Conservation (phyloP, 768 basidiomycete species). For the Fomitopsis pulvina region DNA sequence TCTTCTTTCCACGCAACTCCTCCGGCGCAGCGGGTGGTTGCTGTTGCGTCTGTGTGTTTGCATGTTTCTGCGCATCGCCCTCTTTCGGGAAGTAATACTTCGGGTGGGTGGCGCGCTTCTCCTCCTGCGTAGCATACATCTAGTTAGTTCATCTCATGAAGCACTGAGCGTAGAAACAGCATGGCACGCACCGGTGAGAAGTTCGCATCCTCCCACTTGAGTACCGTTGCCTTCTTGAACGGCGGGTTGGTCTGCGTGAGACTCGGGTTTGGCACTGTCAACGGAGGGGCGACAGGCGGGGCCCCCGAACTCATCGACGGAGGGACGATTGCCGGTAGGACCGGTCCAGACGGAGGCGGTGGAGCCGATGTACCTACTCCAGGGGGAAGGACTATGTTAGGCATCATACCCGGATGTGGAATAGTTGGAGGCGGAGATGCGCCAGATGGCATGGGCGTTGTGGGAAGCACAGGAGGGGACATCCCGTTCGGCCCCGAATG, state of each 20-base stretch:
- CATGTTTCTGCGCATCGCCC: slow-evolving; percentile 24
- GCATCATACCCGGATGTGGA: slow-evolving; percentile 31
- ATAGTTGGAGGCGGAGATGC: slow-evolving; percentile 16
- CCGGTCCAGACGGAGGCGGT: slow-evolving; percentile 21
- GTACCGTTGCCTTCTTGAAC: slow-evolving; percentile 68
- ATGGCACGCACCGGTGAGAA: slow-evolving; percentile 60
- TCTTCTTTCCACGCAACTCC: slow-evolving; percentile 73
- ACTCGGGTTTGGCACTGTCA: slow-evolving; percentile 48
- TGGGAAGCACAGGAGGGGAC: slow-evolving; percentile 16
- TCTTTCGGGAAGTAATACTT: slow-evolving; percentile 55
- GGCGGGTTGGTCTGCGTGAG: slow-evolving; percentile 61
- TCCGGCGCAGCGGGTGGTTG: slow-evolving; percentile 29
- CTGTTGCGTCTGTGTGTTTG: slow-evolving; percentile 23
- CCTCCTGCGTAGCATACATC: slow-evolving; percentile 47
- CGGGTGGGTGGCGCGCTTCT: slow-evolving; percentile 58
- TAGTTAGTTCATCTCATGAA: neutral
- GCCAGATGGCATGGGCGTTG: slow-evolving; percentile 19
- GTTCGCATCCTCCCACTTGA: slow-evolving; percentile 73
- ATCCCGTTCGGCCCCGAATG: slow-evolving; percentile 20
- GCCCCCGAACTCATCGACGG: slow-evolving; percentile 19
- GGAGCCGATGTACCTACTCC: slow-evolving; percentile 28
- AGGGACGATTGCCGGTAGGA: slow-evolving; percentile 22
- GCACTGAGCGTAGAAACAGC: neutral
- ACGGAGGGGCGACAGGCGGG: slow-evolving; percentile 21
- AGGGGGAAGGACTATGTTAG: slow-evolving; percentile 32